A percentile compares a stretch with the other conserved stretches of the same genome.
These are phyloP conservation scores for Drechslerella coelobrocha DNA, from an alignment of 2,329 filamentous ascomycete genomes.

Conservation along the genomic window DNA sequence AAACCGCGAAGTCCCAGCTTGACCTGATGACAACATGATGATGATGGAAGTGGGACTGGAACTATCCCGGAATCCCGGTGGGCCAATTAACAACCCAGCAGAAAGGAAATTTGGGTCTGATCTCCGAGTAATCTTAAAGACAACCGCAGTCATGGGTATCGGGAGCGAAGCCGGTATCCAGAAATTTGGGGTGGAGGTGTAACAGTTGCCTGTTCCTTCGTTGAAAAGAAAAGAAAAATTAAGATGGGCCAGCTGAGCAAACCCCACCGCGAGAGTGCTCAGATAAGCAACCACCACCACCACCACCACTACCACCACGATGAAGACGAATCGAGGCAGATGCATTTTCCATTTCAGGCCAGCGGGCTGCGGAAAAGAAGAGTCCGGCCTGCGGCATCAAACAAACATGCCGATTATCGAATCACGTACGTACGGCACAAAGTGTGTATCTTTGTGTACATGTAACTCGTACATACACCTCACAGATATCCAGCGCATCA, in stretches of 20 bases:
- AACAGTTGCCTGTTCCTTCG: slow-evolving; percentile 23
- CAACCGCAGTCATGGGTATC: slow-evolving; percentile 49
- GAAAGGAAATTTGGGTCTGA: slow-evolving; percentile 51
- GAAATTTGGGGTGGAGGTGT: slow-evolving; percentile 48
- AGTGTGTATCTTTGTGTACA: not conserved
- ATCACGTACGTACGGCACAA: not conserved
- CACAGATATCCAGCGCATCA: slow-evolving; percentile 43
- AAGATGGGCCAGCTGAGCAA: slow-evolving; percentile 43
- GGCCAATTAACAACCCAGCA: slow-evolving; percentile 32
- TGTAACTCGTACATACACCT: slow-evolving; percentile 13
- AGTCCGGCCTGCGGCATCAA: not conserved
- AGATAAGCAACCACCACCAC: slow-evolving; percentile 19
- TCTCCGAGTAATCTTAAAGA: slow-evolving; percentile 48
- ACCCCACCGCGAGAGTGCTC: slow-evolving; percentile 26
- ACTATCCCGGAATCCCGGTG: slow-evolving; percentile 23
- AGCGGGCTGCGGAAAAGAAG: not conserved
- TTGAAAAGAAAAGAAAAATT: too few relatives aligned
- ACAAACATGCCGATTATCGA: not conserved
- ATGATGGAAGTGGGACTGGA: slow-evolving; percentile 5
- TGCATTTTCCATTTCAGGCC: not conserved
- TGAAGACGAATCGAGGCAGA: not conserved
- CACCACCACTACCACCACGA: too few relatives aligned
- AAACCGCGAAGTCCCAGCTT: not conserved
- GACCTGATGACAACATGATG: slow-evolving; percentile 6
- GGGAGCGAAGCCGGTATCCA: slow-evolving; percentile 50